Evolutionary conservation across 345 rosid species (phyloP).

Genomic region (Gossypium herbaceum): DNA sequence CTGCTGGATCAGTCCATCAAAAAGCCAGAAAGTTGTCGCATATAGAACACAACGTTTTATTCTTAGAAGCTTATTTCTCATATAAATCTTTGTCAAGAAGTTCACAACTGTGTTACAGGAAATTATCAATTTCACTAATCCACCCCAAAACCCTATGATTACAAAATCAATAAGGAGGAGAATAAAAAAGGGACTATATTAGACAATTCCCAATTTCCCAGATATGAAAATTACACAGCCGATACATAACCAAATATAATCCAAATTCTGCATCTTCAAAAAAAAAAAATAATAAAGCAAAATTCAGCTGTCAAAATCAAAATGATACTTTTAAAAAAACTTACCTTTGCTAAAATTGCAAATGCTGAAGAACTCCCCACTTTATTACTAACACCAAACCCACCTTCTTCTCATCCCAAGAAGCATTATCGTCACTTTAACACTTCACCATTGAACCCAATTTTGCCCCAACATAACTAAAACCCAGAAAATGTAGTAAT

Average conservation of each 20-base stretch:
- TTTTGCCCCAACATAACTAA: neutral
- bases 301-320: neutral
- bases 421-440: conserved; percentile 19
- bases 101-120: no score
- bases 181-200: neutral
- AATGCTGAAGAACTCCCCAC: conserved; percentile 33
- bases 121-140: neutral
- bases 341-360: conserved; percentile 36
- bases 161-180: neutral
- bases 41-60: neutral
- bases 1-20: neutral
- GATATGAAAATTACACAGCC: conserved; percentile 17
- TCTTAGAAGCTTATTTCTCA: neutral
- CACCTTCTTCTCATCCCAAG: no score
- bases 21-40: conserved; percentile 2
- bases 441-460: conserved; percentile 12
- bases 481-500: conserved; percentile 13
- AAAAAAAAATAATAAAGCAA: neutral
- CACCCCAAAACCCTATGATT: neutral
- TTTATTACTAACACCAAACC: conserved; percentile 23
- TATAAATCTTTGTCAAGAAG: neutral
- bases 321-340: neutral
- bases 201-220: conserved; percentile 13
- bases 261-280: neutral
- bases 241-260: conserved; percentile 11